Percentiles rank a stretch among this genome's conserved stretches.
These are phyloP conservation scores for Entomophthora muscae DNA, from an alignment of 371 early-diverging fungal species.

Conservation along the genomic window DNA sequence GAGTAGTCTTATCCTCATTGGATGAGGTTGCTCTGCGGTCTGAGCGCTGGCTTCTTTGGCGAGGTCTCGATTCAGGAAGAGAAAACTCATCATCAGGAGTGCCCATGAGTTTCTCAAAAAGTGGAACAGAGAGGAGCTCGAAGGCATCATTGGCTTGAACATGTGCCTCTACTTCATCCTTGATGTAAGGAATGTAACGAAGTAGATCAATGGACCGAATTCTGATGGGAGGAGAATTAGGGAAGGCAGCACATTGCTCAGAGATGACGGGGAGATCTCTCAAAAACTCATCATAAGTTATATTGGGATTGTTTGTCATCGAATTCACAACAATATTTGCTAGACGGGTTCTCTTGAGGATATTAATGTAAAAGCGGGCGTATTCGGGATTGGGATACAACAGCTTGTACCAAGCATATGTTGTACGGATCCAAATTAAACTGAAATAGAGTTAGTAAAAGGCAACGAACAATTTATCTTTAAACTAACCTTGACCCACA, in stretches of 20 bases:
- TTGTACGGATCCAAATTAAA: constrained; percentile 26
- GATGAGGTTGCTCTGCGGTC: constrained; percentile 8
- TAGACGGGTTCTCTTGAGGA: constrained; percentile 19
- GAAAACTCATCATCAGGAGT: neutral
- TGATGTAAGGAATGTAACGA: constrained; percentile 14
- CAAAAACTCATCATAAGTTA: constrained; percentile 15
- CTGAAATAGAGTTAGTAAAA: too few species aligned
- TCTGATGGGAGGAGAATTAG: neutral
- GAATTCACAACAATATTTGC: constrained; percentile 19
- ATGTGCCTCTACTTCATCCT: constrained; percentile 15
- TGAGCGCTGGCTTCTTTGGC: neutral
- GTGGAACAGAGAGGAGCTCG: constrained; percentile 12
- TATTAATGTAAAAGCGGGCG: constrained; percentile 13
- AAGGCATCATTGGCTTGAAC: constrained; percentile 12
- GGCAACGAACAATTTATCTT: neutral
- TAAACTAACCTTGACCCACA: constrained; percentile 13
- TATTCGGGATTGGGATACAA: constrained; percentile 18
- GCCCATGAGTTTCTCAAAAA: constrained; percentile 13
- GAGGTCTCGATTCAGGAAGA: neutral
- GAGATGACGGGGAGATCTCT: constrained; percentile 10
- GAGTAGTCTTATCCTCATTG: constrained; percentile 14
- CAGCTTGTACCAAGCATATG: constrained; percentile 27
- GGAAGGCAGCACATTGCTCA: constrained; percentile 7
- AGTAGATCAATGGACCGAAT: constrained; percentile 16
- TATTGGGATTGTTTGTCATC: constrained; percentile 9